Evolutionary conservation across 2,329 filamentous ascomycete genomes (phyloP), one percentile per base, ranked within the genome.

Genomic region (Arthrobotrys conoides): DNA sequence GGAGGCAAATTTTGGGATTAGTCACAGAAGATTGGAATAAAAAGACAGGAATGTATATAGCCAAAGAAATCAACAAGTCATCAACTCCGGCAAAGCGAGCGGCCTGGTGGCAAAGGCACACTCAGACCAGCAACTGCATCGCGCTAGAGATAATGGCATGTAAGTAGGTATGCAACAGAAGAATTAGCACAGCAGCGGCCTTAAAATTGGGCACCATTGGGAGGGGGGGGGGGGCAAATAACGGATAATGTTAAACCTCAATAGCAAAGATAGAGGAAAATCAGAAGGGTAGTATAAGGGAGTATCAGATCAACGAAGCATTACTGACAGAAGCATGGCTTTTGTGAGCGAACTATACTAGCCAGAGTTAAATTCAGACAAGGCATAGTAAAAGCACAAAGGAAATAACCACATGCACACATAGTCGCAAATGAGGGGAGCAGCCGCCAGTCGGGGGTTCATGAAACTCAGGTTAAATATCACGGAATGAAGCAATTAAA

Each of bases 61-160:
- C 18, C 9, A 46, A 67, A 53, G 49, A 53, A 55, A 55, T 22
- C 14, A 64, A 22, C 24, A 61, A 1, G 3, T 27, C 49, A 44
- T 61, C 16, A 30, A 49, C 18, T 27, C 49, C 20, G 61, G 63
- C 61, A 67, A 73, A 61, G 70, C 57, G 70, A 73, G 70, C 61
- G 38, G 51, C 70, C 61, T 67, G 63, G 51, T 67, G 61, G 61
- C 70, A 49, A 38, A 61, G 57, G 51, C 41, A 61, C 49, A 67
- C 70, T 73, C 70, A 73, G 61, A 73, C 61, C 16, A 66, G 61
- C 61, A 73, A 61, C 70, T 55, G 70, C 51, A 61, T 73, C 70
- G 70, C 70, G 18, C 61, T 41, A 67, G 46, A 41, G 36, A 20
- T 12, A 24, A 67, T 16, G 48, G 27, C n/a, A 12, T 51, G 44